These are phyloP conservation scores for Colletotrichum tropicale DNA, from an alignment of 2,329 filamentous ascomycete genomes.

Conservation along the genomic window DNA sequence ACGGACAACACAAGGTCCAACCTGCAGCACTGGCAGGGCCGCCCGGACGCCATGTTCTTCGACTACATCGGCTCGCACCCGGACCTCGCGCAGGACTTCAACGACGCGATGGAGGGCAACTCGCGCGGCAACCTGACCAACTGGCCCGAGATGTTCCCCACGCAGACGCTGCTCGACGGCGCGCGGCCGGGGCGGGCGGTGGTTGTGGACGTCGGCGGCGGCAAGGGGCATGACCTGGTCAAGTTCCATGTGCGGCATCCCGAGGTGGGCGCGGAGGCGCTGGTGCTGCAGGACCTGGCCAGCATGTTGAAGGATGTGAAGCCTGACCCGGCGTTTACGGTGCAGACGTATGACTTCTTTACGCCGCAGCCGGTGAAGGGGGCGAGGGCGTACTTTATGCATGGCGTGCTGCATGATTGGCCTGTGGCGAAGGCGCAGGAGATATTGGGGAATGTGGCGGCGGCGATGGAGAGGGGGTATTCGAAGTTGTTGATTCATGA, in stretches of 20 bases:
- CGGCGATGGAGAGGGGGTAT: conserved; percentile 31
- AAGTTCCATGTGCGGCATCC: conserved; percentile 34
- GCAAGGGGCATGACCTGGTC: conserved; percentile 39
- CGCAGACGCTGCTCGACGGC: conserved; percentile 27
- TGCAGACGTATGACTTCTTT: conserved; percentile 40
- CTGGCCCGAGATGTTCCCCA: conserved; percentile 32
- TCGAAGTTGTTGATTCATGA: conserved; percentile 42
- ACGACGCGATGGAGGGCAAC: conserved; percentile 41
- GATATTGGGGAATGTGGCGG: conserved; percentile 18
- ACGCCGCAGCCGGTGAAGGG: conserved; percentile 42
- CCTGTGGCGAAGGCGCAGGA: conserved; percentile 22
- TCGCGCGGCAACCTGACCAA: conserved; percentile 39
- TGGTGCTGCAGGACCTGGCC: conserved; percentile 38
- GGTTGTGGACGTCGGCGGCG: conserved; percentile 39
- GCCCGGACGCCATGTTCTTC: conserved; percentile 31
- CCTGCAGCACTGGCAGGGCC: conserved; percentile 34
- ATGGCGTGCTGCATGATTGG: conserved; percentile 28
- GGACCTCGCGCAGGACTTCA: conserved; percentile 33
- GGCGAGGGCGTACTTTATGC: conserved; percentile 34
- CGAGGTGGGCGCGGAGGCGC: conserved; percentile 23
- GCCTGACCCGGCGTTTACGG: conserved; percentile 27
- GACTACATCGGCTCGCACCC: conserved; percentile 33
- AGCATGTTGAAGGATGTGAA: conserved; percentile 32
- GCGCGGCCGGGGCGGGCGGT: conserved; percentile 31
- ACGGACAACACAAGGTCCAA: conserved; percentile 34